phyloP scores from a whole-genome alignment of 306 rosid species.

The Inga laurina region DNA sequence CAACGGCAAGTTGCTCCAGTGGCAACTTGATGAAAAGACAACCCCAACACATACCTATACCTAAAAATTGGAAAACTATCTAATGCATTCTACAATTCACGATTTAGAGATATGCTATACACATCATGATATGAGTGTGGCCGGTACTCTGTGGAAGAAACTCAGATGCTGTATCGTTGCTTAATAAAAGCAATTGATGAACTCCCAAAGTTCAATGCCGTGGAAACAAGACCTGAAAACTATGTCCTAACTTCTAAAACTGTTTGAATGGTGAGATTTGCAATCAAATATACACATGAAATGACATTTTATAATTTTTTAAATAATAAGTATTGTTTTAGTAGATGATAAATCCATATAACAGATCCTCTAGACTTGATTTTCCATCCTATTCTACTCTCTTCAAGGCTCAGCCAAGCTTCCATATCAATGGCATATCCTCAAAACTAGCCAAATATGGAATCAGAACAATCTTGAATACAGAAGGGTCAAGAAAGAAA shows the following conservation, averaged over 20 bases:
- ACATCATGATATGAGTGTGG: not conserved
- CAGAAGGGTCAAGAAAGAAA: constrained; percentile 13
- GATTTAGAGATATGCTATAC: not conserved
- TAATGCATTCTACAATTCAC: not conserved
- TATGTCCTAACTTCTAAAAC: not conserved
- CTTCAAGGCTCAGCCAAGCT: constrained; percentile 9
- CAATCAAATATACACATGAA: constrained; percentile 10
- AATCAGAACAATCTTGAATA: constrained; percentile 3
- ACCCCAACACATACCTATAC: too few species aligned
- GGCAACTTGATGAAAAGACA: too few species aligned
- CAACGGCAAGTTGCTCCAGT: not conserved
- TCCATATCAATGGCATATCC: not conserved
- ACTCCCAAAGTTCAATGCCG: not conserved
- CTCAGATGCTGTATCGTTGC: not conserved
- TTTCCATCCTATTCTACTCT: not conserved
- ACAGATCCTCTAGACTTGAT: not conserved
- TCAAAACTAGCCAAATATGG: constrained; percentile 1
- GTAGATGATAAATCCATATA: constrained; percentile 1
- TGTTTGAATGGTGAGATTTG: not conserved
- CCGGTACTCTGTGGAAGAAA: constrained; percentile 1
- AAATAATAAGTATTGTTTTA: not conserved
- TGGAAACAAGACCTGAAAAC: not conserved
- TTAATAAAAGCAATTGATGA: not conserved
- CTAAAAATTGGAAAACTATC: not conserved
- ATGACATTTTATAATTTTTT: not conserved